A percentile compares a stretch with the other conserved stretches of the same genome.
Evolutionary conservation across 257 asterid genomes (phyloP).

Genomic region (Capsicum rhomboideum): DNA sequence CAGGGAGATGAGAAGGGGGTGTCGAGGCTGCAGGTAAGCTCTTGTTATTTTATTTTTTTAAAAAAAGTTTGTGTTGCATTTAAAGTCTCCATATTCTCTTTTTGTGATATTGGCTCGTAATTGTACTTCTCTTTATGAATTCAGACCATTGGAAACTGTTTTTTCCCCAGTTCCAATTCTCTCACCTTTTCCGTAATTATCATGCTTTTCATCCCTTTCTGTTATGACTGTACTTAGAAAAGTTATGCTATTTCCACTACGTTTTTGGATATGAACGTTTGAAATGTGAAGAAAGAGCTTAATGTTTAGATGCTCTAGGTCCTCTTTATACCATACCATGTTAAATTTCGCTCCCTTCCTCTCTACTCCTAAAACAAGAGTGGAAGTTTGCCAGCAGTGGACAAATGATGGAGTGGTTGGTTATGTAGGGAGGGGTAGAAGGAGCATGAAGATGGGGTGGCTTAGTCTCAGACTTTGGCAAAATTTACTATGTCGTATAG

Average conservation of each 20-base stretch:
- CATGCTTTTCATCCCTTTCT: neutral
- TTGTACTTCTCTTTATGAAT: neutral
- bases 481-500: neutral
- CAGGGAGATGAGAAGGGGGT: constrained; percentile 69
- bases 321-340: neutral
- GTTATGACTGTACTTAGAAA: neutral
- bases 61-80: neutral
- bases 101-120: neutral
- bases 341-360: neutral
- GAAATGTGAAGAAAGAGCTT: neutral
- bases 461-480: neutral
- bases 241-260: neutral
- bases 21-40: constrained; percentile 59
- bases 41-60: neutral
- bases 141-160: neutral
- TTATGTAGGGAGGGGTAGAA: neutral
- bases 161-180: neutral
- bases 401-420: neutral
- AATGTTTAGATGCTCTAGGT: neutral
- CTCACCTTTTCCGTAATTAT: neutral
- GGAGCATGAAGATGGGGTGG: neutral
- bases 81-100: neutral
- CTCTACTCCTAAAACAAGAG: neutral
- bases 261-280: neutral
- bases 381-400: neutral